Conservation (phyloP, 2,329 filamentous ascomycete species). For the Verticillium albo-atrum region DNA sequence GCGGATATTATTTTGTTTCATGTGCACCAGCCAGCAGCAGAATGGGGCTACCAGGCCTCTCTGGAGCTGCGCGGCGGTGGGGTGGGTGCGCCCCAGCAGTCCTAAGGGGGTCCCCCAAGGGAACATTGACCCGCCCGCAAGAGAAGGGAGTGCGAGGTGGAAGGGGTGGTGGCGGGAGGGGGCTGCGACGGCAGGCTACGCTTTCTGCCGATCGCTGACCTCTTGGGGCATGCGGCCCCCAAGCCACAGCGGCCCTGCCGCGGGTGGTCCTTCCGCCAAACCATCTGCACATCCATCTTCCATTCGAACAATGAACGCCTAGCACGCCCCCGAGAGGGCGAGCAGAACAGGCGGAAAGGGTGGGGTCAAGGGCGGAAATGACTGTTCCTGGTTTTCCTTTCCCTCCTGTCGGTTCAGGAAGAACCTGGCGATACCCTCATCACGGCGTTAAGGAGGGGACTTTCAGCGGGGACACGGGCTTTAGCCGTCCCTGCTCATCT, state of each 20-base stretch:
- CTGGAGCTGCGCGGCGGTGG: neutral
- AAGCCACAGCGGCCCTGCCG: neutral
- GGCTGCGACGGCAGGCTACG: neutral
- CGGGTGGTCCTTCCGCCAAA: neutral
- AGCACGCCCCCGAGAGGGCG: too few species aligned
- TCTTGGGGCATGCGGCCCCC: neutral
- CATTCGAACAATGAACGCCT: neutral
- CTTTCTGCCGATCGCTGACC: neutral
- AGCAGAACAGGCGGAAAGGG: neutral
- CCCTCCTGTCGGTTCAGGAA: slow-evolving; percentile 3
- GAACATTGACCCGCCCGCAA: neutral
- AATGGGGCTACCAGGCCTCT: neutral
- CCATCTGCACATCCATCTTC: neutral
- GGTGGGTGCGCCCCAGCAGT: neutral
- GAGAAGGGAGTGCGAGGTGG: neutral
- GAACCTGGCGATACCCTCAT: slow-evolving; percentile 14
- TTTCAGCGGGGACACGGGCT: slow-evolving; percentile 2
- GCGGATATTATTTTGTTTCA: slow-evolving; percentile 3
- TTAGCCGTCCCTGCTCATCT: neutral
- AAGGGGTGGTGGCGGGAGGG: neutral
- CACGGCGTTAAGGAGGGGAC: slow-evolving; percentile 6
- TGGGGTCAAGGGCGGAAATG: neutral
- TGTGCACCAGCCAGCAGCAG: neutral
- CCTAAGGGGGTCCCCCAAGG: neutral
- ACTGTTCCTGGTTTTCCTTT: neutral